A percentile compares a stretch with the other conserved stretches of the same genome.
Evolutionary conservation across 2,329 filamentous ascomycete species (phyloP).

Genomic region (Cladophialophora exuberans): DNA sequence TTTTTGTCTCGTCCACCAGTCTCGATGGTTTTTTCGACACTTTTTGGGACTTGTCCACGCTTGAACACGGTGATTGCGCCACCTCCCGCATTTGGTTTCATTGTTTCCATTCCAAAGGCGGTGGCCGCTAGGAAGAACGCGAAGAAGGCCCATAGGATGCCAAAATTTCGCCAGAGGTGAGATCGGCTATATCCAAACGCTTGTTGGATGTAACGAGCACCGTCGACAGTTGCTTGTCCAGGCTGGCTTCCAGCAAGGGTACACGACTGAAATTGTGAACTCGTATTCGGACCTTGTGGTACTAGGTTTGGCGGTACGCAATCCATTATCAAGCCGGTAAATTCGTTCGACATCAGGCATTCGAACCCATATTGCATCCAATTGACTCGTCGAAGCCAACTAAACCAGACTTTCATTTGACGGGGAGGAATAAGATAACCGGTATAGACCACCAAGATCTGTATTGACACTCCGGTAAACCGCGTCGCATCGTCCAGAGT

Average conservation of each 20-base stretch:
- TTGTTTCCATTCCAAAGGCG: conserved; percentile 74
- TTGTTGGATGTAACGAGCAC: conserved; percentile 59
- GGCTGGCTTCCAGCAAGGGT: conserved; percentile 60
- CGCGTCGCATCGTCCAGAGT: conserved; percentile 56
- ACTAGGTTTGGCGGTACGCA: conserved; percentile 62
- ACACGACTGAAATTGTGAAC: conserved; percentile 60
- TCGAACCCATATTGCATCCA: conserved; percentile 73
- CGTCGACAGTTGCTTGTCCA: conserved; percentile 56
- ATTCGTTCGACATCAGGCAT: conserved; percentile 71
- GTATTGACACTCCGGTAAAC: conserved; percentile 54
- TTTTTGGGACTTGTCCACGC: conserved; percentile 64
- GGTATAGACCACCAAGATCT: conserved; percentile 62
- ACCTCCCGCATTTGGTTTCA: conserved; percentile 80
- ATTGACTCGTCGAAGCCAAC: conserved; percentile 67
- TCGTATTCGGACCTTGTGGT: conserved; percentile 53
- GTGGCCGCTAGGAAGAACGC: conserved; percentile 75
- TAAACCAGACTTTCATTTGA: conserved; percentile 66
- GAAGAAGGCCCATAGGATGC: conserved; percentile 77
- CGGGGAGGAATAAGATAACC: conserved; percentile 66
- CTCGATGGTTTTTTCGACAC: conserved; percentile 61
- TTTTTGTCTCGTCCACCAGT: conserved; percentile 47
- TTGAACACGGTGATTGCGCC: conserved; percentile 79
- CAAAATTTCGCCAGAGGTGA: conserved; percentile 74
- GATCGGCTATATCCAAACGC: conserved; percentile 59
- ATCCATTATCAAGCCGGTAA: conserved; percentile 59